These are phyloP conservation scores for Pleurotus pulmonarius DNA, from an alignment of 768 basidiomycete species.

Conservation along the genomic window DNA sequence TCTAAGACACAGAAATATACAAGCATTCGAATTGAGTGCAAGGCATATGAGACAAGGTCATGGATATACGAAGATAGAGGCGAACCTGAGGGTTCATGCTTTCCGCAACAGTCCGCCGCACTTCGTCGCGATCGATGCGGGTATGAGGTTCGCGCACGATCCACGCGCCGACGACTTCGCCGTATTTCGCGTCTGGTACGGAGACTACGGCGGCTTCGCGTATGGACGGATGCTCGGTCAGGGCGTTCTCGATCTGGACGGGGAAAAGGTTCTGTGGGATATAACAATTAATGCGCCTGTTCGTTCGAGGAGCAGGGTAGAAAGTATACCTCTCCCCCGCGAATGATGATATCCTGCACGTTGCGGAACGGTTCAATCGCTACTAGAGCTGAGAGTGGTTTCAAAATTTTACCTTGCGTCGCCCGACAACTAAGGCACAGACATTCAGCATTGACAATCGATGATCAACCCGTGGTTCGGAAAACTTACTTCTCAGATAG, in stretches of 20 bases:
- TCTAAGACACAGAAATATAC: conserved; percentile 36
- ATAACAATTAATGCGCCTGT: too few species aligned
- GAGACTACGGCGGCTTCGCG: conserved; percentile 72
- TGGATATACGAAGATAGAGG: neutral
- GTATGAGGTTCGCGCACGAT: conserved; percentile 47
- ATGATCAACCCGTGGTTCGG: neutral
- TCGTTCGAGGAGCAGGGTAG: too few species aligned
- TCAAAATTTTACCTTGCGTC: conserved; percentile 57
- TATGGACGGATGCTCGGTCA: conserved; percentile 52
- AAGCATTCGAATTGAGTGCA: too few species aligned
- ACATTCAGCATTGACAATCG: neutral
- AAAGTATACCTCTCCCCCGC: conserved; percentile 68
- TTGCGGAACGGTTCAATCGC: neutral
- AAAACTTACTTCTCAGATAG: conserved; percentile 60
- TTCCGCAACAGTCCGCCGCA: conserved; percentile 48
- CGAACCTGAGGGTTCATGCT: conserved; percentile 79
- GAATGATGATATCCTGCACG: conserved; percentile 74
- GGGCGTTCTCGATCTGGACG: conserved; percentile 77
- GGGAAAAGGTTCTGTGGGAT: conserved; percentile 68
- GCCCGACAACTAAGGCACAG: conserved; percentile 57
- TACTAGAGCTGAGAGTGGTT: neutral
- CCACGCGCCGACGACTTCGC: conserved; percentile 83
- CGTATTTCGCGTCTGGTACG: conserved; percentile 64
- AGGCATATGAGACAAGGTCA: too few species aligned
- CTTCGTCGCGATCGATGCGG: conserved; percentile 43